Evolutionary conservation across 164 flowering plant species (phyloP).

Genomic region (Macadamia tetraphylla): DNA sequence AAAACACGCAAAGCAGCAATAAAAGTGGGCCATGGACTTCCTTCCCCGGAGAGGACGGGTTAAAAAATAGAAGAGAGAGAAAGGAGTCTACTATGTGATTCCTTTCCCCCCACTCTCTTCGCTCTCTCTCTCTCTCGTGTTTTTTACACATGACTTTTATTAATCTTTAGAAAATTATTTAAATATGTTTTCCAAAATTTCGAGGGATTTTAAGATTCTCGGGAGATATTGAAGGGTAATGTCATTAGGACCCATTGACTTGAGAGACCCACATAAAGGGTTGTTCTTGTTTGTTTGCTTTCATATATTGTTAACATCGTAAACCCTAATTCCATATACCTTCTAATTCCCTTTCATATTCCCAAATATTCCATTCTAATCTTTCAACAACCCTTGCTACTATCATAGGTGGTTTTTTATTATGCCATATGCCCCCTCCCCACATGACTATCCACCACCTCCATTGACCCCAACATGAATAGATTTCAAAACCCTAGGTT

Average conservation of each 20-base stretch:
- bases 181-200: not conserved
- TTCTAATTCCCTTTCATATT: constrained; percentile 68
- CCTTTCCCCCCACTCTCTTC: constrained; percentile 62
- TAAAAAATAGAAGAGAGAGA: constrained; percentile 28
- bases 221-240: not conserved
- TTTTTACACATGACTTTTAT: not conserved
- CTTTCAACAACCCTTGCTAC: constrained; percentile 49
- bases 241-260: constrained; percentile 37
- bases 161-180: not conserved
- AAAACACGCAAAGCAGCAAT: constrained; percentile 30
- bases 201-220: constrained; percentile 3
- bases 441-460: constrained; percentile 37
- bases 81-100: constrained; percentile 21
- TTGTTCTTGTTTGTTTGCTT: constrained; percentile 43
- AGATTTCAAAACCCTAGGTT: constrained; percentile 50
- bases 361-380: constrained; percentile 74
- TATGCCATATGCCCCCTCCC: constrained; percentile 12
- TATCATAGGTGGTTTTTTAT: constrained; percentile 35
- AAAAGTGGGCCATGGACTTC: constrained; percentile 30
- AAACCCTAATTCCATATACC: constrained; percentile 41
- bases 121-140: constrained; percentile 23
- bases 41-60: constrained; percentile 65
- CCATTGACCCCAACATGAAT: constrained; percentile 13
- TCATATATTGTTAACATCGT: constrained; percentile 19
- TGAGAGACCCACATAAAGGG: constrained; percentile 26